Percentiles rank a stretch among this genome's conserved stretches.
Conservation (phyloP, 73 alveolate genomes). For the Symbiodinium natans region DNA sequence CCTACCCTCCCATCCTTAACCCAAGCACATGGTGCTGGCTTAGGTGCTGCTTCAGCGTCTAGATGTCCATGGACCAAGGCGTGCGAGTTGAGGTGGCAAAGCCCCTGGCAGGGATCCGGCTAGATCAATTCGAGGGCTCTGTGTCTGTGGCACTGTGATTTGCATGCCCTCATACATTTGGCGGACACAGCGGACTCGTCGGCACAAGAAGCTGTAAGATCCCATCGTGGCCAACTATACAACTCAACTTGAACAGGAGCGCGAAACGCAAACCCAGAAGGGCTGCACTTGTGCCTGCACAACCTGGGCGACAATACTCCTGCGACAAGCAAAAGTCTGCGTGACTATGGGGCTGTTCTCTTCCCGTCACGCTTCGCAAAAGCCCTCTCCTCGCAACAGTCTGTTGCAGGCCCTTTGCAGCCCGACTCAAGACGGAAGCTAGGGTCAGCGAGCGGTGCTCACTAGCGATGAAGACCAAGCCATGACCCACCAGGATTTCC, state of each 20-base stretch:
- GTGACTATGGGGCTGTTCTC: too few species aligned
- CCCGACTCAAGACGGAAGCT: neutral
- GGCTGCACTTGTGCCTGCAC: constrained; percentile 9
- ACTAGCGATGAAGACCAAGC: neutral
- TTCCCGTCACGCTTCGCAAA: neutral
- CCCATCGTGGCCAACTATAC: too few species aligned
- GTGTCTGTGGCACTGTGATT: too few species aligned
- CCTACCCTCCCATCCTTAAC: neutral
- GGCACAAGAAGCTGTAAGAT: too few species aligned
- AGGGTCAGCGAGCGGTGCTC: neutral
- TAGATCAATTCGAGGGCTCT: too few species aligned
- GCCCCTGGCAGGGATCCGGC: neutral
- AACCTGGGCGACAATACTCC: neutral
- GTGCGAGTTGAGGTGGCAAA: constrained; percentile 1
- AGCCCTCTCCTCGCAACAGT: neutral
- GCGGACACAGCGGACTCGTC: too few species aligned
- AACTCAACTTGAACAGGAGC: too few species aligned
- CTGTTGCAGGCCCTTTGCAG: neutral
- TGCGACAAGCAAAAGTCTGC: neutral
- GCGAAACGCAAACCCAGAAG: too few species aligned
- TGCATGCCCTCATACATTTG: too few species aligned
- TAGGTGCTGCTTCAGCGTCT: neutral
- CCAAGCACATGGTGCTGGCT: neutral
- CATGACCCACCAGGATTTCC: constrained; percentile 15
- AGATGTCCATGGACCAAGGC: neutral